phyloP scores from a whole-genome alignment of 2,329 filamentous ascomycete genomes.

The Xylaria arbuscula region DNA sequence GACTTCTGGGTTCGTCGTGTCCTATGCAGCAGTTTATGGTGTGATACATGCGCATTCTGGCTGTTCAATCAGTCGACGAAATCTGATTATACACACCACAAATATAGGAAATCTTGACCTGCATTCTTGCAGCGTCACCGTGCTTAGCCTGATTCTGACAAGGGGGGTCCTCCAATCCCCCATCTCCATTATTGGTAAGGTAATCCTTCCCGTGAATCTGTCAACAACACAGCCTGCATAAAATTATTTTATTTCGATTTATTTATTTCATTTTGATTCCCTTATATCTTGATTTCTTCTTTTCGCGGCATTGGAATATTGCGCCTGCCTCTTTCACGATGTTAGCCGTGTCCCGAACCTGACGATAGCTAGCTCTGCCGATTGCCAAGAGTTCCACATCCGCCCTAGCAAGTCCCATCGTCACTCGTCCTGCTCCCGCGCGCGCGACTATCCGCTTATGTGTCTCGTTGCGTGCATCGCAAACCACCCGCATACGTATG shows the following conservation, averaged over 20 bases:
- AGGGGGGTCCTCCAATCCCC: constrained; percentile 17
- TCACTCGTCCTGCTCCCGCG: constrained; percentile 17
- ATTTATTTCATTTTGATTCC: not conserved
- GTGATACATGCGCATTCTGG: constrained; percentile 6
- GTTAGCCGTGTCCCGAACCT: constrained; percentile 16
- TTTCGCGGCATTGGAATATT: not conserved
- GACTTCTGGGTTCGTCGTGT: not conserved
- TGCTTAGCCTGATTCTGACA: constrained; percentile 28
- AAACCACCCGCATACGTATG: constrained; percentile 31
- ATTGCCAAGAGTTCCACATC: constrained; percentile 26
- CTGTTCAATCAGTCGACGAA: constrained; percentile 24
- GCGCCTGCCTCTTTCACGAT: constrained; percentile 21
- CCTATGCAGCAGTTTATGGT: constrained; percentile 15
- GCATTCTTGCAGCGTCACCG: constrained; percentile 8
- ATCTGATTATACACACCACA: constrained; percentile 15
- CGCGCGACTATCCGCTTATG: constrained; percentile 24
- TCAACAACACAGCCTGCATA: constrained; percentile 24
- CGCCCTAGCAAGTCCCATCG: constrained; percentile 6
- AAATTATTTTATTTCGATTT: not conserved
- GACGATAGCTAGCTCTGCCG: constrained; percentile 24
- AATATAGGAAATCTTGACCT: constrained; percentile 6
- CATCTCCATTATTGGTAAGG: not conserved
- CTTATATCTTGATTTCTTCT: not conserved
- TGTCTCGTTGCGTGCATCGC: constrained; percentile 32
- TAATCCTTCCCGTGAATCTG: constrained; percentile 28